Conservation (phyloP, 148 eudicot genomes). For the Suaeda aralocaspica region DNA sequence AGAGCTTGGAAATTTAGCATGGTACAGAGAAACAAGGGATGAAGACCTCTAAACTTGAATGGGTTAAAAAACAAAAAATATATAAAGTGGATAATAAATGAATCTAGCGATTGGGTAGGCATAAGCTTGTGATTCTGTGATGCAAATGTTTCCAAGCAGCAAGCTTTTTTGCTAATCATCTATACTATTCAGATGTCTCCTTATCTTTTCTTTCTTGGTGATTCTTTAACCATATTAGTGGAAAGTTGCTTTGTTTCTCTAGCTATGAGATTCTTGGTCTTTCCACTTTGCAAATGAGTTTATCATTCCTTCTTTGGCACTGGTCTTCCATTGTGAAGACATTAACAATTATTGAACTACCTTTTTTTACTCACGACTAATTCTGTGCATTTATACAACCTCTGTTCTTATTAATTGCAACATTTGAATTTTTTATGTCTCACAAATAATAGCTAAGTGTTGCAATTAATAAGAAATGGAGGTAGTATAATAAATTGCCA, state of each 20-base stretch:
- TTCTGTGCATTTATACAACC: too few relatives aligned
- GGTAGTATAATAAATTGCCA: neutral
- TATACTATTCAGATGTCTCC: neutral
- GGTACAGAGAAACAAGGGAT: neutral
- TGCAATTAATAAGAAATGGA: too few relatives aligned
- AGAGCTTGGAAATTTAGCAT: neutral
- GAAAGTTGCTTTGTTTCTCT: neutral
- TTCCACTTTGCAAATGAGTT: neutral
- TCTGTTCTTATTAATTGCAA: too few relatives aligned
- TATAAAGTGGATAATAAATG: neutral
- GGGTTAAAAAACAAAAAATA: too few relatives aligned
- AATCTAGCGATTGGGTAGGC: neutral
- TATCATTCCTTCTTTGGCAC: neutral
- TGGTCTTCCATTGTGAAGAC: neutral
- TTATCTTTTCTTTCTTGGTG: neutral
- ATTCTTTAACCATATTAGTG: neutral
- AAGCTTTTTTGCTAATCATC: neutral
- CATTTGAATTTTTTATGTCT: too few relatives aligned
- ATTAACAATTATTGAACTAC: too few relatives aligned
- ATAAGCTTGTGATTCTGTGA: neutral
- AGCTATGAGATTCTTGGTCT: neutral
- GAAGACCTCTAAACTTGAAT: neutral
- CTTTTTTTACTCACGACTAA: neutral
- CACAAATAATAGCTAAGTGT: too few relatives aligned
- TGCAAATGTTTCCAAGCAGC: neutral